phyloP scores from a whole-genome alignment of 2,329 filamentous ascomycete genomes.

The Cercospora citrullina region DNA sequence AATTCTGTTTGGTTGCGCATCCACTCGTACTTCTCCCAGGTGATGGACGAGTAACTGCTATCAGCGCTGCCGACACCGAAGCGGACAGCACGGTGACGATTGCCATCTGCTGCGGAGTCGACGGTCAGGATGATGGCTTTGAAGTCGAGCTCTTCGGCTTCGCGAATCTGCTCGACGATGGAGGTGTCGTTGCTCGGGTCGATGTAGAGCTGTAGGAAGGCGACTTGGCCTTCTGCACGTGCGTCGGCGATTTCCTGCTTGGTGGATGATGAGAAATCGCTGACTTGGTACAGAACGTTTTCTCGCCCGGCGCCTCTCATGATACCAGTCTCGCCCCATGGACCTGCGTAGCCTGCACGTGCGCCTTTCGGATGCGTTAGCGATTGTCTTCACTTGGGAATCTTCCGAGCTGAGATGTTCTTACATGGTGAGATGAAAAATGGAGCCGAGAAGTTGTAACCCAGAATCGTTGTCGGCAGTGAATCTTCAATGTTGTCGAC shows the following conservation, averaged over 20 bases:
- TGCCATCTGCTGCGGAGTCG: constrained; percentile 47
- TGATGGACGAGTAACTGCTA: constrained; percentile 65
- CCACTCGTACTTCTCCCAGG: constrained; percentile 63
- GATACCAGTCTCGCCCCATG: constrained; percentile 34
- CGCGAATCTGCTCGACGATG: constrained; percentile 36
- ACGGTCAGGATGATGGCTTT: constrained; percentile 45
- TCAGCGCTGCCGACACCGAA: constrained; percentile 59
- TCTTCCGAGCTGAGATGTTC: background rate
- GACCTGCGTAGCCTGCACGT: constrained; percentile 82
- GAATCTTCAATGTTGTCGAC: constrained; percentile 32
- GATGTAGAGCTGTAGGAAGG: constrained; percentile 46
- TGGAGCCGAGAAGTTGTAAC: constrained; percentile 74
- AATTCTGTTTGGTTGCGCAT: constrained; percentile 42
- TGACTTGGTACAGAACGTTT: constrained; percentile 54
- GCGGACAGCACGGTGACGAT: constrained; percentile 60
- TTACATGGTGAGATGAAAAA: constrained; percentile 89
- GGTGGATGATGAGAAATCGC: constrained; percentile 40
- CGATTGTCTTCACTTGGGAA: background rate
- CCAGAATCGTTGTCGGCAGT: constrained; percentile 77
- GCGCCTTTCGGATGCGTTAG: constrained; percentile 47
- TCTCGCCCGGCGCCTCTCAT: constrained; percentile 52
- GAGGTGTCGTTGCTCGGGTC: constrained; percentile 36
- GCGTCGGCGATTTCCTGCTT: constrained; percentile 39
- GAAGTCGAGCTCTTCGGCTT: constrained; percentile 43
- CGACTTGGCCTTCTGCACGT: constrained; percentile 35